phyloP scores from a whole-genome alignment of 2,329 filamentous ascomycete species.

The Cercospora nicotianae region DNA sequence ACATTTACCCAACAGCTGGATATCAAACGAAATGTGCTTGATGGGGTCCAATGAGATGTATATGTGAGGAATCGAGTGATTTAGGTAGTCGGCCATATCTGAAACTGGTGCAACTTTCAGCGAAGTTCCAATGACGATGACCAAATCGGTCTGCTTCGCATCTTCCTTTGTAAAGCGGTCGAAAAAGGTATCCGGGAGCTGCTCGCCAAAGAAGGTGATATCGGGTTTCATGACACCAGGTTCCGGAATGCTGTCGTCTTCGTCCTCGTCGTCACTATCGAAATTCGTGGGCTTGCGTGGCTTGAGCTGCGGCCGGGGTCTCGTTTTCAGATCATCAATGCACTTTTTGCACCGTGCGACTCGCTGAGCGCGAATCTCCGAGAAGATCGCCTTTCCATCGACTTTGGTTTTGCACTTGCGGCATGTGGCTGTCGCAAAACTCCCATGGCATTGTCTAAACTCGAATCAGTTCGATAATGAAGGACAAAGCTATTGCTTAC shows the following conservation, averaged over 20 bases:
- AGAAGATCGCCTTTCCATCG: conserved; percentile 73
- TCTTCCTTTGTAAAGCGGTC: conserved; percentile 79
- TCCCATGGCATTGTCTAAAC: conserved; percentile 79
- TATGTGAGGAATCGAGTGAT: conserved; percentile 37
- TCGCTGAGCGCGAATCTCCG: conserved; percentile 70
- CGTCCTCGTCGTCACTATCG: conserved; percentile 55
- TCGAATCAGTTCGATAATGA: conserved; percentile 41
- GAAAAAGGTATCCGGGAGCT: conserved; percentile 80
- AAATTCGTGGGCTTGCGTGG: conserved; percentile 42
- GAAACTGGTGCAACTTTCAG: conserved; percentile 95
- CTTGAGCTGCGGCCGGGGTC: conserved; percentile 41
- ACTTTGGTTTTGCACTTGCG: conserved; percentile 76
- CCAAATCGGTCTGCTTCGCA: conserved; percentile 75
- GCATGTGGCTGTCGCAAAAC: conserved; percentile 89
- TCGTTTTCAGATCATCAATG: conserved; percentile 53
- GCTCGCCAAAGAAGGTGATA: conserved; percentile 96
- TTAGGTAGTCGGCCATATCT: conserved; percentile 60
- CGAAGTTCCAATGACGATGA: conserved; percentile 93
- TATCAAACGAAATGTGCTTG: conserved; percentile 89
- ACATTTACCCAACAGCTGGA: conserved; percentile 93
- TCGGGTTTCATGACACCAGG: conserved; percentile 91
- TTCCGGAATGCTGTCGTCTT: conserved; percentile 64
- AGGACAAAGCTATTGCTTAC: conserved; percentile 39
- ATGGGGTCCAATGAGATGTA: conserved; percentile 60
- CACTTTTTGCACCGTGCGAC: conserved; percentile 80